These are phyloP conservation scores for Epichloe festucae DNA, from an alignment of 2,329 filamentous ascomycete species.

Conservation along the genomic window DNA sequence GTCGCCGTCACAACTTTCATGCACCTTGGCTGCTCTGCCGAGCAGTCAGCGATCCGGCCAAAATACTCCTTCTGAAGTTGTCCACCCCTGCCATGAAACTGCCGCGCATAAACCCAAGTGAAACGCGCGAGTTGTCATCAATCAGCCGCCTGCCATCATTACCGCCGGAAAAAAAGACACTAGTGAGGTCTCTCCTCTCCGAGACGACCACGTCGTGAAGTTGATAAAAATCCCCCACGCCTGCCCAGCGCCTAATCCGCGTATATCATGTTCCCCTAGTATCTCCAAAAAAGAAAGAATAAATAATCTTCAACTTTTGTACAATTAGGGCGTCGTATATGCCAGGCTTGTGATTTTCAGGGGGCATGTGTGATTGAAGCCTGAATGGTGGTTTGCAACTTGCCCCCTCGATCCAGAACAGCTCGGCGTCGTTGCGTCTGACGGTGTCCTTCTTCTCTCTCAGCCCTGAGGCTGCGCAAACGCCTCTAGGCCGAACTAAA, in stretches of 20 bases:
- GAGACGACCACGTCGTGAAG: slow-evolving; percentile 5
- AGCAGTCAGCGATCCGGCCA: slow-evolving; percentile 3
- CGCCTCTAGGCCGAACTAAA: not conserved
- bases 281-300: slow-evolving; percentile 2
- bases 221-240: not conserved
- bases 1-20: slow-evolving; percentile 2
- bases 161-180: slow-evolving; percentile 16
- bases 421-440: not conserved
- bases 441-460: not conserved
- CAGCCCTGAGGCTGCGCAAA: not conserved
- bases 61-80: not conserved
- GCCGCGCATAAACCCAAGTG: slow-evolving; percentile 6
- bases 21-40: slow-evolving; percentile 3
- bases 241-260: not conserved
- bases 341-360: not conserved
- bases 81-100: slow-evolving; percentile 6
- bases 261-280: slow-evolving; percentile 1
- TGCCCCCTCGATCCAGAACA: not conserved
- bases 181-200: slow-evolving; percentile 8
- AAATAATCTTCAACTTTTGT: slow-evolving; percentile 1
- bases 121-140: slow-evolving; percentile 14
- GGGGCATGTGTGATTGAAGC: not conserved
- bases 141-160: slow-evolving; percentile 19
- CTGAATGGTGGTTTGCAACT: not conserved
- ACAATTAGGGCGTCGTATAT: not conserved